Evolutionary conservation across 164 flowering plant species (phyloP).

Genomic region (Vitis rotundifolia): DNA sequence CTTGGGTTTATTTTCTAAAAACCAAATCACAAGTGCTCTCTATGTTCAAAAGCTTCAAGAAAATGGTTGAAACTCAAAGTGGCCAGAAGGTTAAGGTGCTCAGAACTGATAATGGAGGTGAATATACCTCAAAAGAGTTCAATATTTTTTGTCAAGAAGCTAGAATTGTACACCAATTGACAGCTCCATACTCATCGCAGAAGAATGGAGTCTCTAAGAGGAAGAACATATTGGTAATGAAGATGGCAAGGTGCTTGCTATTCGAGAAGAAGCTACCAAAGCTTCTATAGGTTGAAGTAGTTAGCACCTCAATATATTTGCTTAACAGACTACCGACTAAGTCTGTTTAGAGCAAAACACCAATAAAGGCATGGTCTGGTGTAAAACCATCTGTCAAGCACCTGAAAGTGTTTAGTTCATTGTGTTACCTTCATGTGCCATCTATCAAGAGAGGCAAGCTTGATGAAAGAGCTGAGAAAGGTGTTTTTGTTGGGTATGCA

Average conservation of each 20-base stretch:
- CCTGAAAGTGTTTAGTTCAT: not conserved
- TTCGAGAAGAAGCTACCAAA: not conserved
- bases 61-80: not conserved
- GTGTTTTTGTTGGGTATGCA: not conserved
- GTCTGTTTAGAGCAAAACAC: not conserved
- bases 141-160: not conserved
- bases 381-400: not conserved
- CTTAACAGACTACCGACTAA: not conserved
- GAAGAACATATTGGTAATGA: not conserved
- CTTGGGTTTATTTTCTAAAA: not conserved
- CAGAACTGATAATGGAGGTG: not conserved
- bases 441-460: not conserved
- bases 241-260: slow-evolving; percentile 4
- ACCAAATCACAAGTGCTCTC: not conserved
- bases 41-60: not conserved
- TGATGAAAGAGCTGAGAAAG: not conserved
- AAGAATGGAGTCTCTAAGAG: slow-evolving; percentile 3
- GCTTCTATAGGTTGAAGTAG: not conserved
- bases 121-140: slow-evolving; percentile 1
- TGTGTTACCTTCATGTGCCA: not conserved
- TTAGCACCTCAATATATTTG: not conserved
- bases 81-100: not conserved
- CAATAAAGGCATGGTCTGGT: slow-evolving; percentile 1
- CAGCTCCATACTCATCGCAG: not conserved
- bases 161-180: not conserved